Evolutionary conservation across 1,284 basidiomycete genomes (phyloP).

Genomic region (Coriolopsis trogii): DNA sequence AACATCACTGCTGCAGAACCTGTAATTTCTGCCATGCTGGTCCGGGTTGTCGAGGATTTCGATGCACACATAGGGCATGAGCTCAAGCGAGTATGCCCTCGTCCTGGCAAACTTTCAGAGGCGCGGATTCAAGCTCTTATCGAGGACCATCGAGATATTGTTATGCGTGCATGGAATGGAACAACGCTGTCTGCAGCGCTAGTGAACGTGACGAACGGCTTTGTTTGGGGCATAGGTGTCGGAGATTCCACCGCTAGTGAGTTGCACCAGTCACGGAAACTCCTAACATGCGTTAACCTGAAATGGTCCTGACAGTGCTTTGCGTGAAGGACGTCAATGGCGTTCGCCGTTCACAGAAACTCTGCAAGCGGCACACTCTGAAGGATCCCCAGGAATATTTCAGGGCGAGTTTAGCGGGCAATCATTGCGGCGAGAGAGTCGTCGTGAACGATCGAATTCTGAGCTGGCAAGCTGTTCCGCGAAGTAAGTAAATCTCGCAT

Average conservation of each 20-base stretch:
- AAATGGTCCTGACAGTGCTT: neutral
- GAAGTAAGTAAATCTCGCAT: neutral
- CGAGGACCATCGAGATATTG: neutral
- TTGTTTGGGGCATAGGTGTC: conserved; percentile 5
- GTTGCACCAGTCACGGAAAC: too few relatives aligned
- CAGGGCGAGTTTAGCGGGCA: neutral
- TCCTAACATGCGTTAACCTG: too few relatives aligned
- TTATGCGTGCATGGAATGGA: neutral
- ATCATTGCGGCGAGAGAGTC: neutral
- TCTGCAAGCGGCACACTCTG: conserved; percentile 1
- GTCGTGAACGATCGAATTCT: conserved; percentile 2
- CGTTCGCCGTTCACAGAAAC: neutral
- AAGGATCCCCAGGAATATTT: conserved; percentile 6
- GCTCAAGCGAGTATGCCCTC: neutral
- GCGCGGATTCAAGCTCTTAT: neutral
- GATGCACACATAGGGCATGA: neutral
- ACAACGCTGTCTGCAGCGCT: conserved; percentile 3
- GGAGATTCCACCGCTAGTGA: conserved; percentile 2
- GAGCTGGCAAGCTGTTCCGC: conserved; percentile 1
- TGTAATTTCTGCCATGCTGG: neutral
- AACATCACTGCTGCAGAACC: neutral
- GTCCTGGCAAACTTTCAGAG: neutral
- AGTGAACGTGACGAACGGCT: neutral
- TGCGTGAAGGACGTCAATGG: conserved; percentile 1
- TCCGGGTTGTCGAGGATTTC: neutral